phyloP scores from a whole-genome alignment of 306 rosid genomes.

The Alnus rubra region DNA sequence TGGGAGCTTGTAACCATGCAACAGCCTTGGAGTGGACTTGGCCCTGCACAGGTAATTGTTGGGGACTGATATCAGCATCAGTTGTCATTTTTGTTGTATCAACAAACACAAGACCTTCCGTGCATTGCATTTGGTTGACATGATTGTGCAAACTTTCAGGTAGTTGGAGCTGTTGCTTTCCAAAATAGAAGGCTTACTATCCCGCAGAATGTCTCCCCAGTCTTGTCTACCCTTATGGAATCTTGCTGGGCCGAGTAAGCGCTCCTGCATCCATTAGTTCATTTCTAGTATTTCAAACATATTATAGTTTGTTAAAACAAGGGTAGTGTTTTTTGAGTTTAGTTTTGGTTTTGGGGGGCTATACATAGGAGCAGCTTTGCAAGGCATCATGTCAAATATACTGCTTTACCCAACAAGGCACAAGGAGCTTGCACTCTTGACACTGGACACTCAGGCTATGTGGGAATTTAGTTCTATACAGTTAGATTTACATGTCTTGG shows the following conservation, averaged over 20 bases:
- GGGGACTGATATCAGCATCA: constrained; percentile 7
- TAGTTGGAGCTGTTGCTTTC: constrained; percentile 97
- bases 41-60: constrained; percentile 80
- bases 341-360: not conserved
- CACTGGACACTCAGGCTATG: not conserved
- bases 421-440: not conserved
- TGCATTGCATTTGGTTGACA: not conserved
- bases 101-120: not conserved
- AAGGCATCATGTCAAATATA: not conserved
- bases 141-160: constrained; percentile 49
- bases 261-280: not conserved
- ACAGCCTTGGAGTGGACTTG: constrained; percentile 93
- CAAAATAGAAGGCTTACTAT: constrained; percentile 82
- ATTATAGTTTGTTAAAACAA: not conserved
- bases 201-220: constrained; percentile 73
- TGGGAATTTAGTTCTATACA: not conserved
- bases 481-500: too few species aligned
- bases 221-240: constrained; percentile 79
- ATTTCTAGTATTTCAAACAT: not conserved
- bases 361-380: not conserved
- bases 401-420: not conserved
- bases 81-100: not conserved
- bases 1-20: constrained; percentile 95
- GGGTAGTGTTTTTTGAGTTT: not conserved
- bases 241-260: constrained; percentile 98